phyloP scores from a whole-genome alignment of 1,284 basidiomycete genomes.

The Puccinia brachypodii region DNA sequence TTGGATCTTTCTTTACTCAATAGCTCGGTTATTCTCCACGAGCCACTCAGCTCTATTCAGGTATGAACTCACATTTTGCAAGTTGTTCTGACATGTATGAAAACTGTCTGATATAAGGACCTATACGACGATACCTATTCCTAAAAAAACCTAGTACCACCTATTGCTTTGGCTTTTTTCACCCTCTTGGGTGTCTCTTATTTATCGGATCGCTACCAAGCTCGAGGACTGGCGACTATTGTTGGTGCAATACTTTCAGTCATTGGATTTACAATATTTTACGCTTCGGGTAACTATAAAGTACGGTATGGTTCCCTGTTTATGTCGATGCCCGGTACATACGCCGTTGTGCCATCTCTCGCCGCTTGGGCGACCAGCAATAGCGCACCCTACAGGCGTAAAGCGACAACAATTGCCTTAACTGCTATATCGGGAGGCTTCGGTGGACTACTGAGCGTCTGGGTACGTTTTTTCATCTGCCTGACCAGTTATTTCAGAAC shows the following conservation, averaged over 20 bases:
- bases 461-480: slow-evolving; percentile 5
- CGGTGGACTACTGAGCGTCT: slow-evolving; percentile 24
- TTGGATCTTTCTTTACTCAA: neutral
- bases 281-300: neutral
- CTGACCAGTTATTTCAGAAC: too few relatives aligned
- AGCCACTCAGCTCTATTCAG: neutral
- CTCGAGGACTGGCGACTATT: neutral
- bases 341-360: neutral
- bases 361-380: slow-evolving; percentile 16
- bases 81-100: too few relatives aligned
- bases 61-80: neutral
- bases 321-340: slow-evolving; percentile 20
- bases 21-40: neutral
- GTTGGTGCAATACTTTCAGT: slow-evolving; percentile 11
- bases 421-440: neutral
- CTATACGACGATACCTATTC: neutral
- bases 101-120: too few relatives aligned
- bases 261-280: slow-evolving; percentile 15
- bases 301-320: slow-evolving; percentile 24
- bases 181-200: slow-evolving; percentile 2
- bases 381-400: slow-evolving; percentile 9
- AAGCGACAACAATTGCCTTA: slow-evolving; percentile 17
- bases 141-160: neutral
- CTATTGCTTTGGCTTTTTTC: neutral
- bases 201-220: slow-evolving; percentile 1